A percentile compares a stretch with the other conserved stretches of the same genome.
phyloP scores from a whole-genome alignment of 2,329 filamentous ascomycete genomes.

The Incumbomyces lentus region DNA sequence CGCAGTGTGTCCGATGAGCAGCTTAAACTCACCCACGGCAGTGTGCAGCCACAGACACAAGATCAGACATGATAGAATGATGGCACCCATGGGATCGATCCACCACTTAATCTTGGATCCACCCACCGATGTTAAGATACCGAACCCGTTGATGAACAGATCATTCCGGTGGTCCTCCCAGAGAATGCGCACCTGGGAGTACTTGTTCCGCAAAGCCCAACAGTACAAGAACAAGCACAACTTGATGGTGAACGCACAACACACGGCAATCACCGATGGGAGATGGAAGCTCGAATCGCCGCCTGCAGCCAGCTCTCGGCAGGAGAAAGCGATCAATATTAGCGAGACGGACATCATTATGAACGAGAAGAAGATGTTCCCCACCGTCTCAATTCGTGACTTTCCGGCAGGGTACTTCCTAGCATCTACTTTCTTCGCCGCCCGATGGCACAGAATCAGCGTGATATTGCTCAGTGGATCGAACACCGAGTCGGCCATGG shows the following conservation, averaged over 20 bases:
- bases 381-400: conserved; percentile 85
- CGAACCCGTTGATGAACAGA: conserved; percentile 89
- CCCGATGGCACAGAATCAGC: conserved; percentile 75
- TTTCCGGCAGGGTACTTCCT: conserved; percentile 84
- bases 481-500: conserved; percentile 91
- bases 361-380: conserved; percentile 94
- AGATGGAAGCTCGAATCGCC: conserved; percentile 61
- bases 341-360: conserved; percentile 88
- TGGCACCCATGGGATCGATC: conserved; percentile 87
- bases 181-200: conserved; percentile 81
- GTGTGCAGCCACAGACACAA: conserved; percentile 72
- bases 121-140: conserved; percentile 81
- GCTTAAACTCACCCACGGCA: conserved; percentile 77
- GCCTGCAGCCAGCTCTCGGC: conserved; percentile 52
- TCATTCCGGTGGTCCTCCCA: conserved; percentile 98
- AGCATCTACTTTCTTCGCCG: conserved; percentile 76
- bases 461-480: conserved; percentile 84
- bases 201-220: conserved; percentile 79
- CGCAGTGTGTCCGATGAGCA: conserved; percentile 81
- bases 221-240: conserved; percentile 79
- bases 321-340: conserved; percentile 83
- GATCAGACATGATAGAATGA: conserved; percentile 70
- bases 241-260: conserved; percentile 76
- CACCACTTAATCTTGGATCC: conserved; percentile 85
- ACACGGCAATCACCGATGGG: conserved; percentile 75